These are phyloP conservation scores for Mycena epipterygia DNA, from an alignment of 768 basidiomycete species.

Conservation along the genomic window DNA sequence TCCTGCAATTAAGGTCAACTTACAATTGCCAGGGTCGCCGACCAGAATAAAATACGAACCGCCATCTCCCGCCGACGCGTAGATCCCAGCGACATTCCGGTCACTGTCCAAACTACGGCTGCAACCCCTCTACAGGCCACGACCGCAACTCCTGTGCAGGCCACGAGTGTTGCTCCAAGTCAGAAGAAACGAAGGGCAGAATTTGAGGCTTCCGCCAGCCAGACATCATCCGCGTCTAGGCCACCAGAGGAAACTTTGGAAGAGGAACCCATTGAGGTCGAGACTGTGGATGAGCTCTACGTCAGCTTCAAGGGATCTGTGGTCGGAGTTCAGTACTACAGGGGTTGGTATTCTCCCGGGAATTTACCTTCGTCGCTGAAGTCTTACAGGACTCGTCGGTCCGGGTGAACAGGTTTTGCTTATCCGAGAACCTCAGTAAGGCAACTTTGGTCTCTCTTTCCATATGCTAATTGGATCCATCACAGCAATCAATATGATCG, in stretches of 20 bases:
- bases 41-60: constrained; percentile 72
- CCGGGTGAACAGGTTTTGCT: constrained; percentile 83
- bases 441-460: not conserved
- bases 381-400: constrained; percentile 77
- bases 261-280: constrained; percentile 57
- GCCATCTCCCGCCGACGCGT: constrained; percentile 70
- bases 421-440: constrained; percentile 66
- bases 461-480: not conserved
- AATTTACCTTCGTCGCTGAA: constrained; percentile 7
- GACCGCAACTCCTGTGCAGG: constrained; percentile 8
- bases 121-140: not conserved
- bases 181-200: constrained; percentile 62
- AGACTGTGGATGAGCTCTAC: constrained; percentile 77
- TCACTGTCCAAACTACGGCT: too few species aligned
- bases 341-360: constrained; percentile 54
- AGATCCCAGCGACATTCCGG: constrained; percentile 73
- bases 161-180: constrained; percentile 37
- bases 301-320: constrained; percentile 70
- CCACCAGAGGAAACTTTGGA: constrained; percentile 60
- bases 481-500: constrained; percentile 72
- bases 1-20: not conserved
- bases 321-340: constrained; percentile 90
- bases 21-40: constrained; percentile 58
- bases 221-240: constrained; percentile 34
- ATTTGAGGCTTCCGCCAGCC: constrained; percentile 36